Conservation (phyloP, 352 stramenopile species). For the Pythium guiyangense region DNA sequence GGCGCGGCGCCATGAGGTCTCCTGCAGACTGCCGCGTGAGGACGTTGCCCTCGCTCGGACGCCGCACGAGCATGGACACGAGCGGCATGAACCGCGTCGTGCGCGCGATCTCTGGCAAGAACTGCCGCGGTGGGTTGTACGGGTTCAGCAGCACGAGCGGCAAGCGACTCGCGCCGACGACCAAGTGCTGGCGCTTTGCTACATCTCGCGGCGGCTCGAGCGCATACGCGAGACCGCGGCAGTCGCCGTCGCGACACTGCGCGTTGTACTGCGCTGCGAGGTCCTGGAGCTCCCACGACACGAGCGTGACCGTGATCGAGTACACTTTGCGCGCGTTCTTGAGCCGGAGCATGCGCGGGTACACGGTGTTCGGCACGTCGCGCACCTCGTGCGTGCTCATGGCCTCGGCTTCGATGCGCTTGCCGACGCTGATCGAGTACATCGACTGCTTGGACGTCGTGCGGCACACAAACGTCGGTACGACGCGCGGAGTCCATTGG, state of each 20-base stretch:
- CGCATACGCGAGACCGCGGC: no score
- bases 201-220: no score
- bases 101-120: background rate
- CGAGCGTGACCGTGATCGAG: constrained; percentile 5
- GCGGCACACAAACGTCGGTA: background rate
- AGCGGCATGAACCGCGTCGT: constrained; percentile 4
- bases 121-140: no score
- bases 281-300: constrained; percentile 3
- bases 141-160: constrained; percentile 1
- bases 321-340: constrained; percentile 9
- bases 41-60: background rate
- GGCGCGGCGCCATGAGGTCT: background rate
- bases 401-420: constrained; percentile 4
- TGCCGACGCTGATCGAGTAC: constrained; percentile 2
- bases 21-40: background rate
- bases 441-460: constrained; percentile 5
- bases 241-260: background rate
- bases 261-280: background rate
- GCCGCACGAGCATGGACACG: constrained; percentile 3
- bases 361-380: no score
- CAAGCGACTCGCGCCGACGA: background rate
- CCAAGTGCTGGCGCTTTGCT: no score
- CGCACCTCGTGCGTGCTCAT: background rate
- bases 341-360: constrained; percentile 1
- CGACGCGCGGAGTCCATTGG: background rate